Percentiles rank a stretch among this genome's conserved stretches.
Conservation (phyloP, 164 flowering plant species). For the Umbellularia californica region DNA sequence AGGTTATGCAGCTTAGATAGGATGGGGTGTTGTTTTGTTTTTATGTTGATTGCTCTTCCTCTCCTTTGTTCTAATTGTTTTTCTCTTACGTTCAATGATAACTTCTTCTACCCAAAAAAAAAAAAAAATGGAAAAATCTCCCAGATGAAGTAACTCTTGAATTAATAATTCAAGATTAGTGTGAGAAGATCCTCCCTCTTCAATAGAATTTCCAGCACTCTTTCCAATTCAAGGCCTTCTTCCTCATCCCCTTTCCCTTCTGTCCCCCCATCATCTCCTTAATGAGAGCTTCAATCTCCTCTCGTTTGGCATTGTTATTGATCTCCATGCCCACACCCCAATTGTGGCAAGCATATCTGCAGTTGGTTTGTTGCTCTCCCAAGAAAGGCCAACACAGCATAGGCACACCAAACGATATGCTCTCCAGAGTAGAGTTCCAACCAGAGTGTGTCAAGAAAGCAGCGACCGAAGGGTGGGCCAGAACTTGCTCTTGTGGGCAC, state of each 20-base stretch:
- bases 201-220: neutral
- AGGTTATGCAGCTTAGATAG: too few relatives aligned
- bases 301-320: neutral
- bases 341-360: slow-evolving; percentile 1
- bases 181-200: neutral
- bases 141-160: neutral
- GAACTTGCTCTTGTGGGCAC: slow-evolving; percentile 27
- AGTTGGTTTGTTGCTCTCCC: slow-evolving; percentile 12
- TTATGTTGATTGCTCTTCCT: too few relatives aligned
- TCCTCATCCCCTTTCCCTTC: slow-evolving; percentile 1
- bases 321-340: slow-evolving; percentile 12
- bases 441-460: slow-evolving; percentile 28
- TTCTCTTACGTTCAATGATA: too few relatives aligned
- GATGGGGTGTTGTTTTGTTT: too few relatives aligned
- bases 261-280: slow-evolving; percentile 9
- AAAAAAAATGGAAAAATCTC: too few relatives aligned
- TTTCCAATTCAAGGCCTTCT: neutral
- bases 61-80: too few relatives aligned
- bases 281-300: slow-evolving; percentile 5
- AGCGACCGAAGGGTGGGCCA: slow-evolving; percentile 24
- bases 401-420: slow-evolving; percentile 7
- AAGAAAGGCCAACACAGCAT: slow-evolving; percentile 11
- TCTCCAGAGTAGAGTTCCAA: slow-evolving; percentile 29
- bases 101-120: too few relatives aligned
- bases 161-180: neutral